Evolutionary conservation across 345 rosid genomes (phyloP), one percentile per base, ranked within the genome.

Genomic region (Heritiera littoralis): DNA sequence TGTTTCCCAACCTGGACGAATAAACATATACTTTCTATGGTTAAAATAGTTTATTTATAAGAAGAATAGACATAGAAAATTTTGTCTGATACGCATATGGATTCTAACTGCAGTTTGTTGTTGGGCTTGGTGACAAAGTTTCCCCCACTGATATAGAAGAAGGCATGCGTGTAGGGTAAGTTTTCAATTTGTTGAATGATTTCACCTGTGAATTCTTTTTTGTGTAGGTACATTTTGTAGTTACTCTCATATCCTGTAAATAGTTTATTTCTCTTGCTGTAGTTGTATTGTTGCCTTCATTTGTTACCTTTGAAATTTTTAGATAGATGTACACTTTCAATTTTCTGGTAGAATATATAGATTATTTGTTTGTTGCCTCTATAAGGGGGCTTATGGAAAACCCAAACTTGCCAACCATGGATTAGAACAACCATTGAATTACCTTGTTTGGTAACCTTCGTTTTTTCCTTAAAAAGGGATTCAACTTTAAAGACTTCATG

Each of bases 101-200:
- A 46, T 18, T 54, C 7, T 6, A 46, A 18, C 40, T 80, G 72
- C 89, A 95, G 97, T 96, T 96, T 86, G 98, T 96, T 82, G 98
- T 94, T 89, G 97, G 99, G 30, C 94, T 94, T 55, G 98, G 99
- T 9, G 99, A 96, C 85, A 96, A 96, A 83, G 99, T 96, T 58
- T 94, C 98, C 30, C 98, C 98, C 3, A 94, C 98, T 54, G 98
- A 94, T 56, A 94, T 96, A 20, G 99, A 96, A 87, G 98, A 96
- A 87, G 99, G 98, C 91, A 94, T 94, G 99, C 90, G 98, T 43
- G 97, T 94, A 0, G 99, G 99, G 99, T 96, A 86, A 61, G 90
- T 86, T 78, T 72, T 40, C 72, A 56, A 40, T 64, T 76, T 79
- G 13, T 77, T 55, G 48, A 52, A 76, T 65, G 9, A 18, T 18